Evolutionary conservation across 139 green algal genomes (phyloP).

Genomic region (Tetratostichococcus sp.): DNA sequence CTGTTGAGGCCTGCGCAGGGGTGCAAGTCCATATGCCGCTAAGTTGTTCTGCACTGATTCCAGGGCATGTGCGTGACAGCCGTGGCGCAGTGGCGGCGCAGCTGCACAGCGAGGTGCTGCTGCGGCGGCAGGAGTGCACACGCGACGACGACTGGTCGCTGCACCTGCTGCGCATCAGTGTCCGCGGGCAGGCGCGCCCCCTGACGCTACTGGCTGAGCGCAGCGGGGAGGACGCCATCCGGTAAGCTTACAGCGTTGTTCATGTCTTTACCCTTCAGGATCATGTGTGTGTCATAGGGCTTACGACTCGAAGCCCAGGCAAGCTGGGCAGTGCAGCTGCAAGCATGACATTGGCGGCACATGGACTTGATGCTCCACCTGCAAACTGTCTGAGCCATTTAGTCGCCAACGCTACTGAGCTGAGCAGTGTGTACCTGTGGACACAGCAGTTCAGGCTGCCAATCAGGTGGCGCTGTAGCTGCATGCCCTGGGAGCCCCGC

Average conservation of each 20-base stretch:
- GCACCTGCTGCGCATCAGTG: not conserved
- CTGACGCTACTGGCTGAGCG: not conserved
- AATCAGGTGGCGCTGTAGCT: no score
- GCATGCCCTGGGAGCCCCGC: no score
- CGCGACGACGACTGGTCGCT: not conserved
- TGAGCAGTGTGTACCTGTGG: no score
- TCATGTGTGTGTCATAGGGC: not conserved
- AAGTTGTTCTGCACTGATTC: not conserved
- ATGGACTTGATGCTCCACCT: no score
- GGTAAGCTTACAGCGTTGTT: not conserved
- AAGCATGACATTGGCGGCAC: no score
- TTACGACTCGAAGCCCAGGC: not conserved
- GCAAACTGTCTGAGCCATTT: no score
- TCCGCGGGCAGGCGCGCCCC: no score
- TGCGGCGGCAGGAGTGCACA: not conserved
- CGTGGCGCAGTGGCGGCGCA: not conserved
- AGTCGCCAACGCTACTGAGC: no score
- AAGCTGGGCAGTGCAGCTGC: no score
- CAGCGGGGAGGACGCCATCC: not conserved
- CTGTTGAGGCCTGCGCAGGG: no score
- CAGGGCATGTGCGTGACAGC: not conserved
- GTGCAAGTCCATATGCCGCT: no score
- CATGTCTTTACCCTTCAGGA: not conserved
- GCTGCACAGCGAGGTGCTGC: not conserved
- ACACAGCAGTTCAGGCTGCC: no score